Percentiles rank a stretch among this genome's conserved stretches.
Evolutionary conservation across 345 rosid species (phyloP).

Genomic region (Linum tenue): DNA sequence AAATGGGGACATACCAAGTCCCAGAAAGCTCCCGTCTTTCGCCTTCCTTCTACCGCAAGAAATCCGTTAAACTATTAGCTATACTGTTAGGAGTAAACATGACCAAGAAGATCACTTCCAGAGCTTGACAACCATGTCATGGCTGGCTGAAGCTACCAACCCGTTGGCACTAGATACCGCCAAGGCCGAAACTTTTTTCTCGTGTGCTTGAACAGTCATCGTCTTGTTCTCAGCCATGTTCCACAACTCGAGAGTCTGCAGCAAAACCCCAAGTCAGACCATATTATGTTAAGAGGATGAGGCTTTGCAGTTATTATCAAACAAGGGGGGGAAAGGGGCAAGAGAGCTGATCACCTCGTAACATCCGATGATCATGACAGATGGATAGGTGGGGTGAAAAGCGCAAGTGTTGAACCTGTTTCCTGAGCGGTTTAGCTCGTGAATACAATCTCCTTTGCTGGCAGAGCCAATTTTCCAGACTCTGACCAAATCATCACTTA

Average conservation of each 20-base stretch:
- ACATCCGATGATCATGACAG: slow-evolving; percentile 47
- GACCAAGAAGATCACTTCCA: slow-evolving; percentile 33
- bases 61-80: too few species aligned
- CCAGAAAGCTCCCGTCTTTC: too few species aligned
- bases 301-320: too few species aligned
- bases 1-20: too few species aligned
- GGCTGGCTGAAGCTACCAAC: slow-evolving; percentile 40
- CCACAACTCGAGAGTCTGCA: slow-evolving; percentile 47
- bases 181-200: slow-evolving; percentile 30
- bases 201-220: slow-evolving; percentile 32
- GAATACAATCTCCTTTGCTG: slow-evolving; percentile 37
- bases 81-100: too few species aligned
- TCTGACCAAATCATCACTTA: slow-evolving; percentile 53
- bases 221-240: slow-evolving; percentile 33
- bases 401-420: slow-evolving; percentile 39
- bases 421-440: slow-evolving; percentile 36
- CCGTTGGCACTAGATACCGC: slow-evolving; percentile 36
- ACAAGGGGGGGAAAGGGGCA: neutral
- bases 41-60: too few species aligned
- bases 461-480: slow-evolving; percentile 53
- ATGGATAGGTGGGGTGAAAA: slow-evolving; percentile 43
- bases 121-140: slow-evolving; percentile 35
- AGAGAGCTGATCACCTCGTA: slow-evolving; percentile 36
- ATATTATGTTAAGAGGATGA: too few species aligned
- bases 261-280: neutral